Evolutionary conservation across 441 rosid genomes (phyloP), one percentile per base, ranked within the genome.

Genomic region (Codiaeum variegatum): DNA sequence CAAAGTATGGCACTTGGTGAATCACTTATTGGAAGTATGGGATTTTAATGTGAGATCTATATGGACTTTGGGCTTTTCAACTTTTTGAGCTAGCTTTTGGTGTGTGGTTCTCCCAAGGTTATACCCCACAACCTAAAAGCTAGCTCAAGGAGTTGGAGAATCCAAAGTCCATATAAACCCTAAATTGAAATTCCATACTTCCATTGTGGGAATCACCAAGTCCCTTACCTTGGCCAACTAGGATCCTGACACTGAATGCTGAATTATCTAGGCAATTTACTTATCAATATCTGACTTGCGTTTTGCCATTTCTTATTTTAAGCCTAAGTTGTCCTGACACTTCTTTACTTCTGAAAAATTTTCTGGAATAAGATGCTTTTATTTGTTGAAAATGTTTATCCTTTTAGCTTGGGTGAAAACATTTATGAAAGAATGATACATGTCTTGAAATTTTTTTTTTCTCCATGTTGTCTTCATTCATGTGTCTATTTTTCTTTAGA

Each of bases 281-380:
- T 58, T 29, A 59, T 42, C 66, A 42, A 18, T 31, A 42, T 44
- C 19, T 70, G 72, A 58, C 46, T 28, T 71, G 21, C 56, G 59
- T 71, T 36, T 28, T 60, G 31, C n/a, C 21, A 15, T 61, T 19
- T 44, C 47, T 28, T 1, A 23, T 40, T 66, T 46, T 52, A 8
- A 38, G 8, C 26, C 18, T 31, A 11, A 52, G 15, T 51, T 68
- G 47, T 36, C 47, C 0, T 6, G 23, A 19, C 51, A 42, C 0
- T 34, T 10, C 9, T 15, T 60, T 6, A 15, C 8, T 60, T 28
- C n/a, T 60, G 21, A 31, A 60, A 29, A 31, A 0, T 31, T 13
- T 29, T 31, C 8, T 16, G 12, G 8, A 12, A 46, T 1, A 44
- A 10, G 10, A 9, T 67, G 8, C 71, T 49, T 26, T 19, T n/a